Percentiles rank a stretch among this genome's conserved stretches.
phyloP scores from a whole-genome alignment of 345 rosid genomes.

The Pelargonium nanum region DNA sequence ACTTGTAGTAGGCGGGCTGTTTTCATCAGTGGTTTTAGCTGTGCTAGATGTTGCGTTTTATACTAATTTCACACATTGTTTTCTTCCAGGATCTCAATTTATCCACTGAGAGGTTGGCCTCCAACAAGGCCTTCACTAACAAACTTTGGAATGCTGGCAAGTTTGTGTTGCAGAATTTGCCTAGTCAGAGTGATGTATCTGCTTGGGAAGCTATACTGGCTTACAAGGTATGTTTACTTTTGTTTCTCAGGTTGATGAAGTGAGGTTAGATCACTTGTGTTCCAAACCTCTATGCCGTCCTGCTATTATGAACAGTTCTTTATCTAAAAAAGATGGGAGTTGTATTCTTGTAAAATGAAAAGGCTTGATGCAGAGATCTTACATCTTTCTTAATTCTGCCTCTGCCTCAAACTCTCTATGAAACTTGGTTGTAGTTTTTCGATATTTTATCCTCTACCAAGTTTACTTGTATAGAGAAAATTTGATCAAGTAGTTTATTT shows the following conservation, averaged over 20 bases:
- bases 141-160: conserved; percentile 99
- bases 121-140: conserved; percentile 93
- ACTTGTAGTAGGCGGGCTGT: conserved; percentile 4
- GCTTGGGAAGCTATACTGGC: conserved; percentile 64
- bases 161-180: conserved; percentile 80
- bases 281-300: conserved; percentile 2
- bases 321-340: not conserved
- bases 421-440: not conserved
- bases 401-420: not conserved
- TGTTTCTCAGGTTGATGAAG: not conserved
- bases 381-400: not conserved
- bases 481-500: not conserved
- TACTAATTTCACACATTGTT: conserved; percentile 12
- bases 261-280: not conserved
- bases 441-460: not conserved
- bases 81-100: conserved; percentile 74
- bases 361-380: not conserved
- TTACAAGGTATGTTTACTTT: conserved; percentile 40
- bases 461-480: not conserved
- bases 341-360: not conserved
- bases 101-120: conserved; percentile 83
- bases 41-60: conserved; percentile 8
- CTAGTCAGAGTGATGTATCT: conserved; percentile 49
- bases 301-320: not conserved
- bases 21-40: conserved; percentile 3